phyloP scores from a whole-genome alignment of 164 flowering plant genomes.

The Echeveria elegans region DNA sequence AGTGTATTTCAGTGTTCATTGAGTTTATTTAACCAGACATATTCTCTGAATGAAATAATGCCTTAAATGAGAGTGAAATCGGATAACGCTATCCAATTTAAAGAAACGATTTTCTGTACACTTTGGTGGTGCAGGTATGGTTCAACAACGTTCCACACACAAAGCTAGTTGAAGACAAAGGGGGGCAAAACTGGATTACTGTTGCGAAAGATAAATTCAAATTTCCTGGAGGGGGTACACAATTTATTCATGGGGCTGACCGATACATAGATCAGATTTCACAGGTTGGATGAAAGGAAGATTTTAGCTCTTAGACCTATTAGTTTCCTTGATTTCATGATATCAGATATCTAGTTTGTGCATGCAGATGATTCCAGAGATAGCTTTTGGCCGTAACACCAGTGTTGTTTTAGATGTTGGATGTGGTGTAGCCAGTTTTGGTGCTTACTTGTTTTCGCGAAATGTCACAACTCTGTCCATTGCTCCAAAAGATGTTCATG shows the following conservation, averaged over 20 bases:
- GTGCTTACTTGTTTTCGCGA: conserved; percentile 55
- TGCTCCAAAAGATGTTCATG: conserved; percentile 79
- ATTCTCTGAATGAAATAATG: too few species aligned
- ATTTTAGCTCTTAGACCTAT: not conserved
- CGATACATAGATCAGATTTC: conserved; percentile 59
- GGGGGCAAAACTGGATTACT: conserved; percentile 94
- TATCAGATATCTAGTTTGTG: not conserved
- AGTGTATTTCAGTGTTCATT: too few species aligned
- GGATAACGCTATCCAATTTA: too few species aligned
- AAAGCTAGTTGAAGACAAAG: conserved; percentile 88
- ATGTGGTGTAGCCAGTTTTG: conserved; percentile 86
- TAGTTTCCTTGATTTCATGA: not conserved
- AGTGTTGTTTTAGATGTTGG: conserved; percentile 64
- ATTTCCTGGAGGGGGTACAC: conserved; percentile 99
- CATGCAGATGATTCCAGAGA: conserved; percentile 62
- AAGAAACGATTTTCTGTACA: too few species aligned
- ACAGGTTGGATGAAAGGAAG: conserved; percentile 15
- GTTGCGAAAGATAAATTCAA: conserved; percentile 66
- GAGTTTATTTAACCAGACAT: too few species aligned
- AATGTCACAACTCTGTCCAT: conserved; percentile 61
- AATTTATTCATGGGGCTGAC: conserved; percentile 94
- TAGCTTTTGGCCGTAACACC: conserved; percentile 53
- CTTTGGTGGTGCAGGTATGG: conserved; percentile 67
- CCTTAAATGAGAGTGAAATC: too few species aligned
- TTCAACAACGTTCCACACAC: conserved; percentile 89